phyloP scores from a whole-genome alignment of 257 asterid species.

The Capsicum baccatum region DNA sequence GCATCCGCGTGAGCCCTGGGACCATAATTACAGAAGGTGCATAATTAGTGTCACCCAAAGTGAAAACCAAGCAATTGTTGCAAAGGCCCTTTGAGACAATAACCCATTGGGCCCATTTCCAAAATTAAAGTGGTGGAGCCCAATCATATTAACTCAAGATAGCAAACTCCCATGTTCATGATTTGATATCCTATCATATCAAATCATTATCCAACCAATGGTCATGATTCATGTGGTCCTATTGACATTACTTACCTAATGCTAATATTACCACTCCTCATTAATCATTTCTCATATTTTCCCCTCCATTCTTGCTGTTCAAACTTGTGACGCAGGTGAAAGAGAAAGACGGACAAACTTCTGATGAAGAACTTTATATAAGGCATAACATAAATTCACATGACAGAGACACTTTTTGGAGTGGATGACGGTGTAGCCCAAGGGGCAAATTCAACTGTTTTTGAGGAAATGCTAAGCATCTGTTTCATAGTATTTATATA shows the following conservation, averaged over 20 bases:
- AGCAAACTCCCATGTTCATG: background rate
- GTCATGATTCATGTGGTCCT: background rate
- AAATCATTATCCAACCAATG: conserved; percentile 1
- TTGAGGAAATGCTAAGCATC: background rate
- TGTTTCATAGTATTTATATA: background rate
- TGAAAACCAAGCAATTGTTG: conserved; percentile 18
- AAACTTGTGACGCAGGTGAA: background rate
- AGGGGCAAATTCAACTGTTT: background rate
- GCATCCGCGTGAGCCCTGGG: background rate
- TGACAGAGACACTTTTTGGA: background rate
- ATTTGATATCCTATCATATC: conserved; percentile 18
- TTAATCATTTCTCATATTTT: background rate
- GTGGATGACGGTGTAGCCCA: background rate
- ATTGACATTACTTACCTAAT: background rate
- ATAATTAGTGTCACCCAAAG: conserved; percentile 21
- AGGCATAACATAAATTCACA: background rate
- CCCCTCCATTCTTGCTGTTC: background rate
- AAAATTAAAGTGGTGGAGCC: background rate
- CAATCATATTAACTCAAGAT: background rate
- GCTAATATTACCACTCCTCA: background rate
- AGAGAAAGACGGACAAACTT: background rate
- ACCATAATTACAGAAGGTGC: background rate
- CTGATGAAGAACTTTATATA: background rate
- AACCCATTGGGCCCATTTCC: background rate
- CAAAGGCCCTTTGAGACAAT: background rate